Conservation (phyloP, 108 stramenopile genomes). For the Nitzschia sp. region DNA sequence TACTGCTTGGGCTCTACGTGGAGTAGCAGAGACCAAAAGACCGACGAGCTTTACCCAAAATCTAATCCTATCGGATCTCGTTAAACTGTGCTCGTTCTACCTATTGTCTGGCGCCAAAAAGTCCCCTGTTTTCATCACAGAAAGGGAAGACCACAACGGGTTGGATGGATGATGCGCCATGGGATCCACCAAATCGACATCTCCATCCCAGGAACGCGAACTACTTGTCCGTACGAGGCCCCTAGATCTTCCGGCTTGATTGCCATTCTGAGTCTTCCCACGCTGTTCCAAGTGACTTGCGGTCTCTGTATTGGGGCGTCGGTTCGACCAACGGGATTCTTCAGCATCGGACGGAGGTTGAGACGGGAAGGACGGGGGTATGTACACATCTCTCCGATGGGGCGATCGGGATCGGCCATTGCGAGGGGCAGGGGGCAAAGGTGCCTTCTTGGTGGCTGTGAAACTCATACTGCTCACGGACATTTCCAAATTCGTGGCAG, state of each 20-base stretch:
- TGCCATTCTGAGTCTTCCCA: background rate
- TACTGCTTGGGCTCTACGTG: no score
- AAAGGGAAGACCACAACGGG: conserved; percentile 7
- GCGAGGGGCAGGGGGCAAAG: background rate
- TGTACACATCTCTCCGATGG: background rate
- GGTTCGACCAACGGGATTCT: background rate
- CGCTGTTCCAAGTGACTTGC: background rate
- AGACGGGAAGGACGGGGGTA: background rate
- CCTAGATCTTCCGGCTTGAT: background rate
- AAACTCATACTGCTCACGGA: background rate
- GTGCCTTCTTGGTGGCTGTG: no score
- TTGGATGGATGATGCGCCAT: background rate
- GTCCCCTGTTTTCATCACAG: conserved; percentile 2
- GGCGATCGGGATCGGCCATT: background rate
- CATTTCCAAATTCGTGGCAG: background rate
- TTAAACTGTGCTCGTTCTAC: no score
- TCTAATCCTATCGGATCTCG: no score
- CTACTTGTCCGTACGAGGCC: background rate
- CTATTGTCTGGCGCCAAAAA: background rate
- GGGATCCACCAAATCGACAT: conserved; percentile 7
- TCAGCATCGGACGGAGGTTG: background rate
- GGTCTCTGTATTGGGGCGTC: background rate
- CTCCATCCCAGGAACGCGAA: conserved; percentile 13
- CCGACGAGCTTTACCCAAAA: no score
- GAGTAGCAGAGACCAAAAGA: no score